Percentiles rank a stretch among this genome's conserved stretches.
These are phyloP conservation scores for Hymenoscyphus repandus DNA, from an alignment of 2,329 filamentous ascomycete species.

Conservation along the genomic window DNA sequence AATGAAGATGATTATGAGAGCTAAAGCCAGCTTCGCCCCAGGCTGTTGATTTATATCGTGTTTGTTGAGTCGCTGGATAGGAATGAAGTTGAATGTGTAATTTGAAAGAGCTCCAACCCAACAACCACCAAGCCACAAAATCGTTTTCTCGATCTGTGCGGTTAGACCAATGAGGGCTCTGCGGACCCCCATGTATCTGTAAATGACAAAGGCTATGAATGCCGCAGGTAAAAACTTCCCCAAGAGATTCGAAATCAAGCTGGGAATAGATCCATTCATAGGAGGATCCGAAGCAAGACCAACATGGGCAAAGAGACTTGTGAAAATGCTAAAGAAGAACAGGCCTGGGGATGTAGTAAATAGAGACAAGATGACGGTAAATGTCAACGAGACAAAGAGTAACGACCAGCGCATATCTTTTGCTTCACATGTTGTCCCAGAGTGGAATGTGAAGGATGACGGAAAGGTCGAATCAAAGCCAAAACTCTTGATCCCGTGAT, in stretches of 20 bases:
- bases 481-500: slow-evolving; percentile 71
- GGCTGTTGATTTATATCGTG: slow-evolving; percentile 88
- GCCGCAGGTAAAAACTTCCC: slow-evolving; percentile 81
- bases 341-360: slow-evolving; percentile 73
- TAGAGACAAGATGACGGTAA: slow-evolving; percentile 71
- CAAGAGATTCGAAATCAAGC: slow-evolving; percentile 70
- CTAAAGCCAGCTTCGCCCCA: slow-evolving; percentile 77
- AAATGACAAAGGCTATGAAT: slow-evolving; percentile 84
- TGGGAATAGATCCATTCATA: slow-evolving; percentile 57
- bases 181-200: slow-evolving; percentile 72
- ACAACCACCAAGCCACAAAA: slow-evolving; percentile 83
- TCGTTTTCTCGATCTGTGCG: slow-evolving; percentile 82
- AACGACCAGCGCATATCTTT: slow-evolving; percentile 79
- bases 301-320: slow-evolving; percentile 82
- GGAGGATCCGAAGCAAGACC: slow-evolving; percentile 88
- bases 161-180: slow-evolving; percentile 67
- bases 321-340: slow-evolving; percentile 81
- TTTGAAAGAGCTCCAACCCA: slow-evolving; percentile 93
- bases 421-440: slow-evolving; percentile 60
- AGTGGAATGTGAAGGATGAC: slow-evolving; percentile 73
- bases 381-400: slow-evolving; percentile 73
- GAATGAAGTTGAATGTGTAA: slow-evolving; percentile 91
- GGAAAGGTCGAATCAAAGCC: slow-evolving; percentile 87
- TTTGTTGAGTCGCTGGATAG: slow-evolving; percentile 83
- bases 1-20: slow-evolving; percentile 69